Conservation (phyloP, 2,329 filamentous ascomycete species). For the Botrytis hyacinthi region DNA sequence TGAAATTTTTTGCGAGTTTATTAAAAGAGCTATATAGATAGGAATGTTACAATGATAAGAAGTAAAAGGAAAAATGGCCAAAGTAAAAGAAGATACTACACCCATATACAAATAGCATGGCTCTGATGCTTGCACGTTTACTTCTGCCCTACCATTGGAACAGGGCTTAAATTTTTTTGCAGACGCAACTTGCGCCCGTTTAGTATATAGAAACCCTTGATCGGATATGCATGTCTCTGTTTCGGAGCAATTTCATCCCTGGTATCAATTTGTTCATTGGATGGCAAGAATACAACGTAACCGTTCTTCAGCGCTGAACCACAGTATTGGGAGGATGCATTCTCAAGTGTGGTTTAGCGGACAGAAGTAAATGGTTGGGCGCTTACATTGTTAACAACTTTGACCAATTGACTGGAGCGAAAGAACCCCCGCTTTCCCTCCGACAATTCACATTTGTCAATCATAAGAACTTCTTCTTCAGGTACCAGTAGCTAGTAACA, state of each 20-base stretch:
- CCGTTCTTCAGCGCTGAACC: not conserved
- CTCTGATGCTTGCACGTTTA: not conserved
- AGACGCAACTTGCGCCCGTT: not conserved
- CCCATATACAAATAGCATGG: not conserved
- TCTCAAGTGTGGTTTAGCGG: not conserved
- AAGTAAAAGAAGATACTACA: not conserved
- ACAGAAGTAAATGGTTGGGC: not conserved
- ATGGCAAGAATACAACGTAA: not conserved
- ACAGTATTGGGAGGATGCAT: not conserved
- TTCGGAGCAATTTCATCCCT: not conserved
- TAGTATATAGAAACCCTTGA: not conserved
- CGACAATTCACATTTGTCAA: not conserved
- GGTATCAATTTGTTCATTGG: not conserved
- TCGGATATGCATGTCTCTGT: not conserved
- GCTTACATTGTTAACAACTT: not conserved
- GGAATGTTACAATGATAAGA: not conserved
- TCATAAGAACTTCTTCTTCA: not conserved
- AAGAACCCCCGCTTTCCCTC: not conserved
- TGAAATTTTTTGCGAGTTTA: not conserved
- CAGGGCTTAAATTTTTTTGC: not conserved
- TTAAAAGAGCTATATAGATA: not conserved
- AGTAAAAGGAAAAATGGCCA: not conserved
- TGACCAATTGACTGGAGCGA: not conserved
- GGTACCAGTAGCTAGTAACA: not conserved
- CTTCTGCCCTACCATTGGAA: constrained; percentile 14